Conservation (phyloP, 768 basidiomycete genomes). For the Hemileccinum rubropunctum region DNA sequence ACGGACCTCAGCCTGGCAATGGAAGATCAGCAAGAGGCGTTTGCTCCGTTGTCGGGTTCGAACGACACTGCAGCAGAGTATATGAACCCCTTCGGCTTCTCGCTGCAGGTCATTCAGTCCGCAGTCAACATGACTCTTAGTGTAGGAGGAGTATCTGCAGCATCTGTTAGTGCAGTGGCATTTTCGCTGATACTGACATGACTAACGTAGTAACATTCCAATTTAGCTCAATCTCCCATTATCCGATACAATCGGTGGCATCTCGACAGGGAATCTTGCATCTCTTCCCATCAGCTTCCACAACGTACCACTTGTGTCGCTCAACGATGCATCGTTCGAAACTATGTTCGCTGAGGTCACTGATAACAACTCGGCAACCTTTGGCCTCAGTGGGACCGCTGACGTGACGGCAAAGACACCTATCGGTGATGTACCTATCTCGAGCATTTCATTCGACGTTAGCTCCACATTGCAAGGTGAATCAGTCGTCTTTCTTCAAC, state of each 20-base stretch:
- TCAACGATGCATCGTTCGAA: constrained; percentile 53
- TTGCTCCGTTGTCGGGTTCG: constrained; percentile 59
- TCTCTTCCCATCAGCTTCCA: constrained; percentile 56
- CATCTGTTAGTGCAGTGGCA: constrained; percentile 40
- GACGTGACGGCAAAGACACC: constrained; percentile 58
- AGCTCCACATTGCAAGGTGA: constrained; percentile 52
- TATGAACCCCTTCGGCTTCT: constrained; percentile 77
- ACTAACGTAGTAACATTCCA: constrained; percentile 2
- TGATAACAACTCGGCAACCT: constrained; percentile 39
- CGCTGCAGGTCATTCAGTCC: constrained; percentile 58
- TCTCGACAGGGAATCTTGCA: constrained; percentile 69
- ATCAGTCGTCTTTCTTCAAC: constrained; percentile 1
- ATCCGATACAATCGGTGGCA: constrained; percentile 49
- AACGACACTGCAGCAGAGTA: constrained; percentile 53
- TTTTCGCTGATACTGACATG: neutral
- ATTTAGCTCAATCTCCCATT: constrained; percentile 51
- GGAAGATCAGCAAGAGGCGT: constrained; percentile 50
- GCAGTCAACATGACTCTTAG: constrained; percentile 54
- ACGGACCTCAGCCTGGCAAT: constrained; percentile 56
- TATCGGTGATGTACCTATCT: constrained; percentile 66
- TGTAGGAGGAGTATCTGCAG: constrained; percentile 47
- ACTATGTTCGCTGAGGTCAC: constrained; percentile 60
- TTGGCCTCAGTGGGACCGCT: constrained; percentile 54
- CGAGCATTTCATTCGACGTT: constrained; percentile 62
- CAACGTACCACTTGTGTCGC: constrained; percentile 52